Percentiles rank a stretch among this genome's conserved stretches.
Conservation (phyloP, 1,139 yeast species). For the Candida glucosophila region DNA sequence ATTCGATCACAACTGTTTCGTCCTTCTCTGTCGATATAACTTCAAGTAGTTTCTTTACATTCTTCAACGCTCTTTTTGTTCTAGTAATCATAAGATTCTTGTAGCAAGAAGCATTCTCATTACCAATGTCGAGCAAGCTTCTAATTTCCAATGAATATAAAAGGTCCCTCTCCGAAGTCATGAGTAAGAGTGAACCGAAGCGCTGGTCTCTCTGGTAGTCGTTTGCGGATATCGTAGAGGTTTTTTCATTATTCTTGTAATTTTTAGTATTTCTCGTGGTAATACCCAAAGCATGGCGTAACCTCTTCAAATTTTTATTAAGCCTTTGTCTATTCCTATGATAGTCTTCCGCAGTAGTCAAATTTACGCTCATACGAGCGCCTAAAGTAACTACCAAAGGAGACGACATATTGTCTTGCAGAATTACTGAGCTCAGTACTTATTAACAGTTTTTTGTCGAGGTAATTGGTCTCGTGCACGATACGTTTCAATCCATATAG, state of each 20-base stretch:
- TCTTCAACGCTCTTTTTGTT: slow-evolving; percentile 52
- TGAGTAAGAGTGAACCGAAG: slow-evolving; percentile 41
- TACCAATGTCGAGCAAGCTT: slow-evolving; percentile 46
- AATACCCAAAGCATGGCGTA: slow-evolving; percentile 49
- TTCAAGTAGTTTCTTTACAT: slow-evolving; percentile 34
- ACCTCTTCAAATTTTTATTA: slow-evolving; percentile 41
- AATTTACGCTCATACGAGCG: slow-evolving; percentile 38
- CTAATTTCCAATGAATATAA: slow-evolving; percentile 62
- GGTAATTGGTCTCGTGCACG: too few relatives aligned
- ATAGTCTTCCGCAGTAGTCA: slow-evolving; percentile 43
- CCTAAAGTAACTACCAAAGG: slow-evolving; percentile 41
- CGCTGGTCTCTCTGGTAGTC: slow-evolving; percentile 38
- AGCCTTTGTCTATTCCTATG: slow-evolving; percentile 39
- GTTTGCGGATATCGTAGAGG: slow-evolving; percentile 31
- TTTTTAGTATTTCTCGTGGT: slow-evolving; percentile 52
- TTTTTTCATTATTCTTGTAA: slow-evolving; percentile 38
- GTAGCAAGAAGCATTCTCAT: slow-evolving; percentile 31
- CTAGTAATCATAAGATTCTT: slow-evolving; percentile 55
- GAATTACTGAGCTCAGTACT: too few relatives aligned
- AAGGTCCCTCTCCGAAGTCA: slow-evolving; percentile 60
- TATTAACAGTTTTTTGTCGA: too few relatives aligned
- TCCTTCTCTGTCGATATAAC: slow-evolving; percentile 27
- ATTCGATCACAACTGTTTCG: slow-evolving; percentile 38
- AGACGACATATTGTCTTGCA: slow-evolving; percentile 17
- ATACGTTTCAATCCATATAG: too few relatives aligned